Percentiles rank a stretch among this genome's conserved stretches.
Conservation (phyloP, 371 early-diverging fungal species). For the Lichtheimia ramosa region DNA sequence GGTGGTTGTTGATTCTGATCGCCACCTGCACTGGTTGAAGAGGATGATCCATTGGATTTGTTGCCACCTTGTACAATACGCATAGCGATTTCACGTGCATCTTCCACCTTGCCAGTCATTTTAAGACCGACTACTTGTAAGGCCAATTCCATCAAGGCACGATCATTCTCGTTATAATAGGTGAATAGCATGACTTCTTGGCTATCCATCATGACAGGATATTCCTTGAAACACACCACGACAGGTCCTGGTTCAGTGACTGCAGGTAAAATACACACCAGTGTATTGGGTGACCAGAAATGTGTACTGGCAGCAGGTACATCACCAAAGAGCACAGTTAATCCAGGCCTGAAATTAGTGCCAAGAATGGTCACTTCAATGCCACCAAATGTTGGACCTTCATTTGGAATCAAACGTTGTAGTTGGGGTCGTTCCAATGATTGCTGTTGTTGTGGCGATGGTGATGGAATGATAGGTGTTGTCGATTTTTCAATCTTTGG, state of each 20-base stretch:
- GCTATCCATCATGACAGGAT: conserved; percentile 36
- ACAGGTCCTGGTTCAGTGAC: conserved; percentile 75
- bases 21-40: background rate
- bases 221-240: conserved; percentile 74
- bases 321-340: conserved; percentile 64
- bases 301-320: conserved; percentile 58
- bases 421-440: conserved; percentile 34
- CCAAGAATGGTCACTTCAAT: conserved; percentile 85
- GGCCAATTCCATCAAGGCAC: conserved; percentile 85
- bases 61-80: conserved; percentile 68
- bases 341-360: conserved; percentile 67
- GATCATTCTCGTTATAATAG: conserved; percentile 74
- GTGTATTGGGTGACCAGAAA: conserved; percentile 74
- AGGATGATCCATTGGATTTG: conserved; percentile 25
- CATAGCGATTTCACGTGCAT: conserved; percentile 74
- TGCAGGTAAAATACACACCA: conserved; percentile 86
- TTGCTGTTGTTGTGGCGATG: conserved; percentile 31
- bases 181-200: conserved; percentile 61
- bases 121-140: conserved; percentile 85
- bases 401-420: conserved; percentile 69
- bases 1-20: conserved; percentile 13
- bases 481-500: background rate
- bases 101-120: conserved; percentile 78
- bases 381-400: conserved; percentile 84
- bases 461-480: conserved; percentile 13